Evolutionary conservation across 192 early-diverging fungal species (phyloP), one percentile per base, ranked within the genome.

Genomic region (Coemansia sp.): DNA sequence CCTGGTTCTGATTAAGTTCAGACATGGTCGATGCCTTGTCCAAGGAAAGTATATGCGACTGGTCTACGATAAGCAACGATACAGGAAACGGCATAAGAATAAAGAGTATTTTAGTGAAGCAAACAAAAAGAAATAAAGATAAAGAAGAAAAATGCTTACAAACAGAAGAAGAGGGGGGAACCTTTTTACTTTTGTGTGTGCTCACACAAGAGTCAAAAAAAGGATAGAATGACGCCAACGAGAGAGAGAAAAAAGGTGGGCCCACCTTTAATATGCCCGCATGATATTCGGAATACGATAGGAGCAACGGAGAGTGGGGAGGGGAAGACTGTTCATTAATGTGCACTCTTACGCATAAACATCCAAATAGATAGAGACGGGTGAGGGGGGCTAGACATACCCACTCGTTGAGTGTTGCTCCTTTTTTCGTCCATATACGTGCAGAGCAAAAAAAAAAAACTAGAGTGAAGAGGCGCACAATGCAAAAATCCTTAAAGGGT

Each of bases 21-120:
- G 53, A 32, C 53, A 56, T 56, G 13, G 53, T 30, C 24, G 53
- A 32, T 56, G 53, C 5, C 53, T 38, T 56, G n/a, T 20, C 30
- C 27, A 47, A 59, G 16, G 43, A 24, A 22, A 50, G 59, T 60
- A 62, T 61, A 40, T 56, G 60, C 45, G 65, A 47, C 16, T 65
- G 62, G 58, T 62, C 63, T 69, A 75, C 43, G 61, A 68, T 29
- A 39, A 66, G 61, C n/a, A 69, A 65, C 22, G 72, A 74, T 37
- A 74, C 61, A 15, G 72, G 72, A 60, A 69, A 62, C 5, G 73
- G 59, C 72, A 74, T 74, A 52, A 11, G 58, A 30, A 59, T 52
- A 30, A 18, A 69, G 18, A 3, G 34, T 50, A 47, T n/a, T 61
- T 45, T 41, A 69, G 24, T 44, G 29, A 68, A 44, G 13, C 53